Conservation (phyloP, 306 rosid species). For the Dalbergia oliveri region DNA sequence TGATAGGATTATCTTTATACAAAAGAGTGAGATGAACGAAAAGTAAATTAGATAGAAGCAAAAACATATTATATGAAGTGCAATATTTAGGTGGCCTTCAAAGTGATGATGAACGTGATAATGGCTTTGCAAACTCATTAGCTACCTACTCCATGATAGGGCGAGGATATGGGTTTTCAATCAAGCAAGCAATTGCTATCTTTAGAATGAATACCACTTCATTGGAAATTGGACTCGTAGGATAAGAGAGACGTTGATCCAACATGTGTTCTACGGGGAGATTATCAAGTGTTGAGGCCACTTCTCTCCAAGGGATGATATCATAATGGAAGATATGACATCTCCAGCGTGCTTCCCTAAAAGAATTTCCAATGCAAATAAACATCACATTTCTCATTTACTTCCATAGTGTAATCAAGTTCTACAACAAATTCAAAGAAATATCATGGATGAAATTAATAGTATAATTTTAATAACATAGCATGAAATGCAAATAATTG, state of each 20-base stretch:
- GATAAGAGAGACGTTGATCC: constrained; percentile 22
- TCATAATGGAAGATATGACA: neutral
- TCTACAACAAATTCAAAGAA: neutral
- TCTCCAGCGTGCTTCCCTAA: constrained; percentile 35
- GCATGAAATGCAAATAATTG: too few species aligned
- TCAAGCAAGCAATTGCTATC: constrained; percentile 24
- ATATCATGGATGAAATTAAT: too few species aligned
- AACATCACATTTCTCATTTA: constrained; percentile 37
- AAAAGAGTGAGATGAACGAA: too few species aligned
- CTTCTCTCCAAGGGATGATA: neutral
- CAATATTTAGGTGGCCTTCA: neutral
- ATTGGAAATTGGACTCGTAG: neutral
- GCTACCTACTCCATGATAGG: constrained; percentile 40
- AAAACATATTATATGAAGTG: too few species aligned
- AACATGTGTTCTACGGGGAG: neutral
- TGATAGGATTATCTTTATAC: too few species aligned
- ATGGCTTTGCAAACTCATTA: neutral
- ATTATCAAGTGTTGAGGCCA: neutral
- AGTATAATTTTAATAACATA: too few species aligned
- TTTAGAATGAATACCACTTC: neutral
- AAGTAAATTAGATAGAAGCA: too few species aligned
- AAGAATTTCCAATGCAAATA: constrained; percentile 36
- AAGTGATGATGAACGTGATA: neutral
- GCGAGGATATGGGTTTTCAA: neutral
- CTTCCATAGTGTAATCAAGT: constrained; percentile 28